Base-by-base conservation (phyloP, 1,139 yeast genomes). In the Sugiyamaella japonica region DNA sequence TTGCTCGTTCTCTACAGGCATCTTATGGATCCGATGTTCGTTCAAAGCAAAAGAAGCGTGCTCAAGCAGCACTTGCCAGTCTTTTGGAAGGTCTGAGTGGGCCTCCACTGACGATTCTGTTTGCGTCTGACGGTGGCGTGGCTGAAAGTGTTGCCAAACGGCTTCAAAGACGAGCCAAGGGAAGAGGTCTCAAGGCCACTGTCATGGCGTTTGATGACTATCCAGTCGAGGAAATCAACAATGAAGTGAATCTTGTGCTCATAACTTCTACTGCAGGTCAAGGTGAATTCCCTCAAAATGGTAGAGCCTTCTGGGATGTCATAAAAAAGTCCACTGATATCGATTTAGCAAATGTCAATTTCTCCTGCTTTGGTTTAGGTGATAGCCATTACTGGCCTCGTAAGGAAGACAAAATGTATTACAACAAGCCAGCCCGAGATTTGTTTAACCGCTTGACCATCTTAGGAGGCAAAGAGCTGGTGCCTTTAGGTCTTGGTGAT, bases 371-470 rank as follows among this genome's bases (percentile, higher is more conserved):
- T 66, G 97, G 96, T 66, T 77, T 91, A 64, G 98, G 98, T 73
- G 98, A 91, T 71, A 87, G 96, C 48, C 82, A 83, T 67, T 91
- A 91, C 76, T 91, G 98, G 98, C 98, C 98, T 66, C 83, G 98
- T 75, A 88, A 89, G 72, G 96, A 91, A 73, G 98, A 91, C 73
- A 85, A 85, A 65, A 93, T 87, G 70, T 91, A 89, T 74, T 91
- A 89, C 74, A 91, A 91, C 76, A 90, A 90, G 71, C 98, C 98
- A n/a, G 82, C 85, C 32, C 79, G 80, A 63, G 97, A 90, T 69
- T 74, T 91, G 58, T 76, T 73, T 67, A 80, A 79, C 60, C 84
- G 86, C 62, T 73, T 91, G 59, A 75, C 75, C 60, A 75, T 86
- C 57, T 78, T 89, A 56, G 93, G 96, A 46, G 97, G 87, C 58